Conservation (phyloP, 176 grass and related monocot genomes). For the Raddia distichophylla region DNA sequence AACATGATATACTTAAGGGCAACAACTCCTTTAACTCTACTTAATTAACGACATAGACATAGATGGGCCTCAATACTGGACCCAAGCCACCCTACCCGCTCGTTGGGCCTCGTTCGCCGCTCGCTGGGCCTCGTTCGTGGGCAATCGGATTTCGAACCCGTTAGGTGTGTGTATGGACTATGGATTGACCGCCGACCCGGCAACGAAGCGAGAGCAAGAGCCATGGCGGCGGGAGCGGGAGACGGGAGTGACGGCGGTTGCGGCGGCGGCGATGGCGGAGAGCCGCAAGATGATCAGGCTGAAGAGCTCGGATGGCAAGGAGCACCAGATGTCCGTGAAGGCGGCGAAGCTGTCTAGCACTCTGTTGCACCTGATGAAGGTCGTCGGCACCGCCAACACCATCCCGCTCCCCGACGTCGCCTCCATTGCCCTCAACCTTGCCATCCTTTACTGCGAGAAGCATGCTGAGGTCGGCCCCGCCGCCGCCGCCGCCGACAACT, state of each 20-base stretch:
- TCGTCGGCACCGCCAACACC: background rate
- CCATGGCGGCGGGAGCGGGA: background rate
- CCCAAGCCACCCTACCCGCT: too few species aligned
- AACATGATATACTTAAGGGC: too few species aligned
- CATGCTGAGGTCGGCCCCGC: background rate
- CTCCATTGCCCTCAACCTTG: background rate
- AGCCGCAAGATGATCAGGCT: background rate
- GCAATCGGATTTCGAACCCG: too few species aligned
- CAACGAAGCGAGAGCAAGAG: background rate
- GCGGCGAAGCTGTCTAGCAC: background rate
- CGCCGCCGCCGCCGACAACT: background rate
- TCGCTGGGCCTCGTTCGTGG: too few species aligned
- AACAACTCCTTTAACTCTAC: too few species aligned
- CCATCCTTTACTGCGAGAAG: background rate
- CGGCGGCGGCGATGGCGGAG: background rate
- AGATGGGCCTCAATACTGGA: too few species aligned
- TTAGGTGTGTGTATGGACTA: too few species aligned
- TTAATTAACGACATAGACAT: too few species aligned
- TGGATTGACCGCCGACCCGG: too few species aligned
- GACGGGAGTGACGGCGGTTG: background rate
- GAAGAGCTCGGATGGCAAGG: background rate
- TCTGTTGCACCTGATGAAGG: constrained; percentile 16
- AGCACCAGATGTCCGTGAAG: background rate
- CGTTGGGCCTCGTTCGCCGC: too few species aligned
- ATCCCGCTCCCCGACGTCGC: constrained; percentile 13